Evolutionary conservation across 768 basidiomycete species (phyloP), one percentile per base, ranked within the genome.

Genomic region (Polyporus arcularius): DNA sequence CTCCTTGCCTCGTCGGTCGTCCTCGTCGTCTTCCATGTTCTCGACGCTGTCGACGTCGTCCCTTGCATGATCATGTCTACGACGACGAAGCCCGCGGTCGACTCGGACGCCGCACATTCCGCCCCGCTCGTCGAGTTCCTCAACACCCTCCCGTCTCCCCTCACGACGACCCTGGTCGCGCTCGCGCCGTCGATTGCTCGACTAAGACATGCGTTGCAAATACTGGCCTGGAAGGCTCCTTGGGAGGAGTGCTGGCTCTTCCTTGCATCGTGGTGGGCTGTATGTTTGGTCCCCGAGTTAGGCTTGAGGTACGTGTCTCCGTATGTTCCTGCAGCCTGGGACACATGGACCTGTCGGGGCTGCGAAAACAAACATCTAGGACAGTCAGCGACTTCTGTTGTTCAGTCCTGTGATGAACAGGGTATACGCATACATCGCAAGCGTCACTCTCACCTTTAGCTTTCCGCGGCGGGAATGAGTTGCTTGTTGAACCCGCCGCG

Each of bases 231-330:
- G 89, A 75, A 79, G 41, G 68, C 78, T 0, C 42, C 76, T 11
- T 83, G 81, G 80, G 81, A 86, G 67, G 82, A 90, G 54, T 80
- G 85, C 53, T 88, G 81, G 78, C 81, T 95, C 3, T 72, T 82
- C 1, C 75, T 96, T 46, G 88, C 81, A 0, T 70, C 71, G 1
- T 95, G 91, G 91, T 96, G 93, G 90, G 83, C 82, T 0, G 28
- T 86, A 18, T 93, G 90, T 75, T 76, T 95, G 57, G 78, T 88
- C 72, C 57, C 64, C 10, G 68, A 72, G 14, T 42, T 63, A 1
- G 66, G 63, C 10, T 73, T 92, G 65, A 79, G 81, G 86, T 85
- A 58, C 52, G 79, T 47, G 72, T 35, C 35, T 35, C 35, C 8
- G 10, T 60, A n/a, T 26, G n/a, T 35, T 46, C 42, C 46, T 48